Evolutionary conservation across 108 stramenopile genomes (phyloP).

Genomic region (Schizochytrium sp.): DNA sequence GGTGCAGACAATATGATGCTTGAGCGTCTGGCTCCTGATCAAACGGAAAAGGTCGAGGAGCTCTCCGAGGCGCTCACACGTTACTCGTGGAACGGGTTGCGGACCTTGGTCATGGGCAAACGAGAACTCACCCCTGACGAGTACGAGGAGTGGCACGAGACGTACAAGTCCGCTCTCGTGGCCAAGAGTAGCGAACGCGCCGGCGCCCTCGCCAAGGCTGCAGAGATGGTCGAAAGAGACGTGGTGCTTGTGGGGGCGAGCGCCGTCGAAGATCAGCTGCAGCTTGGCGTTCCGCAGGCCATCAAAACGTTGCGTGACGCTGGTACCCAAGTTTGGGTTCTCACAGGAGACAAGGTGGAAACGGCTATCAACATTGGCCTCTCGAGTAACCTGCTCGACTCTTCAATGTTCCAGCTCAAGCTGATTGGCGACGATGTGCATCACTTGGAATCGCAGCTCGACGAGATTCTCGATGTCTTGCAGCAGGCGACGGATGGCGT

Average conservation of each 20-base stretch:
- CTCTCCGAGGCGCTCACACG: neutral
- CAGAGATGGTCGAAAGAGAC: conserved; percentile 28
- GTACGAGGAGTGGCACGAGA: conserved; percentile 12
- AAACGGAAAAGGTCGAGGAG: neutral
- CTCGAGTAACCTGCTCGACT: conserved; percentile 38
- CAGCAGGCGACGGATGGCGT: neutral
- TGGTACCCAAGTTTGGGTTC: conserved; percentile 48
- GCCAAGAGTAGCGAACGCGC: conserved; percentile 21
- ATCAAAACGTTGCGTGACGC: conserved; percentile 30
- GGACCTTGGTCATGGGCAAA: conserved; percentile 39
- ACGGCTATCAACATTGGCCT: conserved; percentile 59
- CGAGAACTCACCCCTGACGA: conserved; percentile 23
- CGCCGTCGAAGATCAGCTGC: conserved; percentile 64
- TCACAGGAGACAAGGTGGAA: conserved; percentile 61
- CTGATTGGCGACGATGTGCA: neutral
- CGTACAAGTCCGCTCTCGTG: conserved; percentile 22
- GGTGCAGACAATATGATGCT: conserved; percentile 57
- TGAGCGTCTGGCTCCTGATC: conserved; percentile 19
- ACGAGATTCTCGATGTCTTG: neutral
- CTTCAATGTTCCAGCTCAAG: conserved; percentile 14
- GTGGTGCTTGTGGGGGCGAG: conserved; percentile 50
- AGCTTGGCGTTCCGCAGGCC: conserved; percentile 58
- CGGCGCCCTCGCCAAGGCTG: neutral
- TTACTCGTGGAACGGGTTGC: conserved; percentile 36
- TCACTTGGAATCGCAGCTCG: neutral